Percentiles rank a stretch among this genome's conserved stretches.
These are phyloP conservation scores for Porpolomopsis calyptriformis DNA, from an alignment of 768 basidiomycete genomes.

Conservation along the genomic window DNA sequence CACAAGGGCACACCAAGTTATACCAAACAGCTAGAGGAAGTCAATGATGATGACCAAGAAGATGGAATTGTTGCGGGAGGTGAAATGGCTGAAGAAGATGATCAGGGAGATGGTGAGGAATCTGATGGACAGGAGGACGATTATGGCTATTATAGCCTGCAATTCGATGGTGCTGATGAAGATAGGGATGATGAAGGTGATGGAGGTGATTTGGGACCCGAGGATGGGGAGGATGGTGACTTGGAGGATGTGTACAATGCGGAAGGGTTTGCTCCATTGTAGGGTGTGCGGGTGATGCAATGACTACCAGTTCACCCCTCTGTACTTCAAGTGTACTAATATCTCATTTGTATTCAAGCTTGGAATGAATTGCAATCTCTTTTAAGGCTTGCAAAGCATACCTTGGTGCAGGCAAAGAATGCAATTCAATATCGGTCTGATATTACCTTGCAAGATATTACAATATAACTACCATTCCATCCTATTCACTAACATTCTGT, in stretches of 20 bases:
- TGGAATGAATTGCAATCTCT: background rate
- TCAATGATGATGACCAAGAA: background rate
- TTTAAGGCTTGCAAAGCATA: no score
- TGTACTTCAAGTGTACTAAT: no score
- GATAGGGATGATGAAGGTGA: background rate
- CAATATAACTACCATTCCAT: background rate
- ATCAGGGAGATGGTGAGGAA: background rate
- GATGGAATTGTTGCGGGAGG: background rate
- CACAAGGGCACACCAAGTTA: constrained; percentile 10
- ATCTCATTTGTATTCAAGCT: background rate
- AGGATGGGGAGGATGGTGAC: constrained; percentile 1
- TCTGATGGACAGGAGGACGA: no score
- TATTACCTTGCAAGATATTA: background rate
- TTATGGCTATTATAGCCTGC: no score
- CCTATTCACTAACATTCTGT: background rate
- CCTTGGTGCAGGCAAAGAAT: no score
- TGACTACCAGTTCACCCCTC: no score
- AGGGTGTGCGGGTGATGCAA: no score
- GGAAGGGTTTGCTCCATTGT: constrained; percentile 2
- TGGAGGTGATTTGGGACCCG: constrained; percentile 1
- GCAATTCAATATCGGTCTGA: no score
- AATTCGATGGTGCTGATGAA: no score
- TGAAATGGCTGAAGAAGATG: background rate
- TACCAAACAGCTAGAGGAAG: background rate
- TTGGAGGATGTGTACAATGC: background rate